These are phyloP conservation scores for Hypoxylon sp. DNA, from an alignment of 2,329 filamentous ascomycete species.

Conservation along the genomic window DNA sequence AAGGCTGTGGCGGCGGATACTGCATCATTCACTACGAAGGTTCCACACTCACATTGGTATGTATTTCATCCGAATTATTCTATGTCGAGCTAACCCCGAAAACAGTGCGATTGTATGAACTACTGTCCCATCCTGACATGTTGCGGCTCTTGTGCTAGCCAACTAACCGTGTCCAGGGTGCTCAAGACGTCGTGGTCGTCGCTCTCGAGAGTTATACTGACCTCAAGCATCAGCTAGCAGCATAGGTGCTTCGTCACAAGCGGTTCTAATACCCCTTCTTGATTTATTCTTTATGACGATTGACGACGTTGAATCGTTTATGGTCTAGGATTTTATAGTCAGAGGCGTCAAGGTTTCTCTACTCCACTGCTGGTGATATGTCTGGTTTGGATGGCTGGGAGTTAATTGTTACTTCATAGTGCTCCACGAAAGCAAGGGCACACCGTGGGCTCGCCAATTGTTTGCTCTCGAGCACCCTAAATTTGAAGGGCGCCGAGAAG, in stretches of 20 bases:
- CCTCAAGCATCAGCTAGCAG: not conserved
- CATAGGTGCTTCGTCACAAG: not conserved
- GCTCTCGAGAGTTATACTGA: constrained; percentile 47
- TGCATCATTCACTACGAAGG: constrained; percentile 87
- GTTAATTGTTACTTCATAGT: constrained; percentile 3
- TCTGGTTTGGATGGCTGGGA: constrained; percentile 11
- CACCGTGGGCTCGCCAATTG: constrained; percentile 9
- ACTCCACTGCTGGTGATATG: constrained; percentile 13
- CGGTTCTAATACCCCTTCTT: not conserved
- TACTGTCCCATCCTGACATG: not conserved
- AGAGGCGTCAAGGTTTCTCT: constrained; percentile 32
- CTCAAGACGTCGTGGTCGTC: constrained; percentile 53
- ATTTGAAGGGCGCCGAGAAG: constrained; percentile 18
- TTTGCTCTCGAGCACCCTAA: constrained; percentile 16
- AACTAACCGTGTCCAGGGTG: constrained; percentile 52
- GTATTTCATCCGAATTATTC: constrained; percentile 43
- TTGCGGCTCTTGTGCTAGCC: constrained; percentile 3
- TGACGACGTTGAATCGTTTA: not conserved
- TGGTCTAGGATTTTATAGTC: constrained; percentile 3
- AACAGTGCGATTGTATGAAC: constrained; percentile 62
- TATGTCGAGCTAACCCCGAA: constrained; percentile 47
- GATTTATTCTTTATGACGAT: not conserved
- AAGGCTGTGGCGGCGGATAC: constrained; percentile 81
- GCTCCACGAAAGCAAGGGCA: constrained; percentile 7
- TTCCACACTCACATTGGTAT: constrained; percentile 73